Evolutionary conservation across 208 protist species (phyloP), one percentile per base, ranked within the genome.

Genomic region (Trypanosoma boissoni): DNA sequence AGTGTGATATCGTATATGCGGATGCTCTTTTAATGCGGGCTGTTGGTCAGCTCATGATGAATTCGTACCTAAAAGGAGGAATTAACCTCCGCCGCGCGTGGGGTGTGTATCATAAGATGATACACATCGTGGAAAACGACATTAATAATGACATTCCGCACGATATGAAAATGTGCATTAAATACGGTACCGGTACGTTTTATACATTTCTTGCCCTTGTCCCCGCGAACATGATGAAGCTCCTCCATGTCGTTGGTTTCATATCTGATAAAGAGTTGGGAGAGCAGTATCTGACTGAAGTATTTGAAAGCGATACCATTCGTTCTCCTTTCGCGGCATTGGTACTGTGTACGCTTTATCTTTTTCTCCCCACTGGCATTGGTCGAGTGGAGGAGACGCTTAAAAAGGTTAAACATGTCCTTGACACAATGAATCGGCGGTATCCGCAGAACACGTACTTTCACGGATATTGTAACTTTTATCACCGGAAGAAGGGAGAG

Each of bases 381-480:
- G 86, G 82, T 23, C 64, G 85, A 55, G 81, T 91, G 23, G 73
- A 86, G 37, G 83, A 78, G 29, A 88, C 86, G 27, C 74, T 95
- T 20, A 65, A 50, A 12, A 82, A 89, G 49, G 91, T 84, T 10
- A 87, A 92, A 57, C 72, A 31, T 31, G 63, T 96, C 16, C 72
- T 96, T 21, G 83, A 92, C 39, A 76, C 62, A 34, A 91, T 88
- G 81, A 92, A 95, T 49, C 51, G 70, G 64, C 74, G 78, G 36
- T 94, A 90, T 68, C 80, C 87, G 8, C 70, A 82, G 52, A 96
- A 96, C 74, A 94, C 84, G 18, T 92, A 96, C 70, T 96, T 96
- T 69, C 61, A 92, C 70, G 89, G 89, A 14, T 96, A 96, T 73
- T 76, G 79, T 14, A 96, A 96, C 68, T 96, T 96, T 69, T 96